Conservation (phyloP, 371 early-diverging fungal species). For the Rhizopus microsporus region DNA sequence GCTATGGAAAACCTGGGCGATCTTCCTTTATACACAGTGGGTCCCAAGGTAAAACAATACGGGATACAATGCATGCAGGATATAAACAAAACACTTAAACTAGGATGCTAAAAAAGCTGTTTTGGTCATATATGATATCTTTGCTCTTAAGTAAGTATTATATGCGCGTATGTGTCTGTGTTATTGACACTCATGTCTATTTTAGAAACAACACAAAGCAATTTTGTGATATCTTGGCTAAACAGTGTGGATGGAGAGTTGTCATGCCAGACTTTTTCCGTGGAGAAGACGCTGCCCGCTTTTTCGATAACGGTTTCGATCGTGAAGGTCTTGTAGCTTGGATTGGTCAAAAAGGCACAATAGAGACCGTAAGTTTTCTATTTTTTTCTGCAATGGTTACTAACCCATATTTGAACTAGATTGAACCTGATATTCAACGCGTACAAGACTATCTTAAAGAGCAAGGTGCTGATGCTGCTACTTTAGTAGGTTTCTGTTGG, state of each 20-base stretch:
- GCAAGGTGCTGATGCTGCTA: constrained; percentile 45
- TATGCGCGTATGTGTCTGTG: not conserved
- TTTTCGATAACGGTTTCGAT: constrained; percentile 22
- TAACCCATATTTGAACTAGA: constrained; percentile 7
- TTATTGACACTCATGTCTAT: not conserved
- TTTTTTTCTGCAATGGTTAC: not conserved
- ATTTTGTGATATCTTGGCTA: constrained; percentile 66
- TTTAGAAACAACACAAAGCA: constrained; percentile 55
- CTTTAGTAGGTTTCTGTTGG: constrained; percentile 72
- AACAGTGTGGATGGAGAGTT: constrained; percentile 58
- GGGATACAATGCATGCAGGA: too few species aligned
- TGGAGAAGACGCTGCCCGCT: constrained; percentile 33
- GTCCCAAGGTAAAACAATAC: constrained; percentile 29
- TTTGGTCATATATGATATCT: constrained; percentile 53
- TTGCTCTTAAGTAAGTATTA: constrained; percentile 39
- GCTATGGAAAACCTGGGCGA: constrained; percentile 44
- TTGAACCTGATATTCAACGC: constrained; percentile 36
- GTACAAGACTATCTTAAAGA: constrained; percentile 41
- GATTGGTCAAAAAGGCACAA: constrained; percentile 36
- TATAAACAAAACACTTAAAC: not conserved
- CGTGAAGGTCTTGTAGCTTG: constrained; percentile 34
- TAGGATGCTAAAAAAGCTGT: constrained; percentile 48
- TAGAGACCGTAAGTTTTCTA: constrained; percentile 24
- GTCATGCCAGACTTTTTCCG: constrained; percentile 70
- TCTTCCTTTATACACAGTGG: constrained; percentile 40